phyloP scores from a whole-genome alignment of 768 basidiomycete genomes.

The Cantharellus anzutake region DNA sequence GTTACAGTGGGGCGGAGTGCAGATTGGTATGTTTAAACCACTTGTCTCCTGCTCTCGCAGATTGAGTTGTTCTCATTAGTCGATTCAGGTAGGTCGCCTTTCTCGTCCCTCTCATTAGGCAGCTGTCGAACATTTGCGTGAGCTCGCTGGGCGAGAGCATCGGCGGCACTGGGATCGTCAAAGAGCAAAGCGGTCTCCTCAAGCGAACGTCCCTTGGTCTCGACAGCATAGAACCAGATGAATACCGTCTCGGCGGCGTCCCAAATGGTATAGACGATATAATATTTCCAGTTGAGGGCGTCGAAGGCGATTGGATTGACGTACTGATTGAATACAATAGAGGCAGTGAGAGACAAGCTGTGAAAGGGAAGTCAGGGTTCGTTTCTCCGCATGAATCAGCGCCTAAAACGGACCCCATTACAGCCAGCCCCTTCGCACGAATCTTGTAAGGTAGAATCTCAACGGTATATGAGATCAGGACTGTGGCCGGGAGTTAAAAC shows the following conservation, averaged over 20 bases:
- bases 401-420: slow-evolving; percentile 43
- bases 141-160: neutral
- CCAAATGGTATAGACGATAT: slow-evolving; percentile 3
- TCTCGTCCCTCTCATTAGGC: neutral
- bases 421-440: too few species aligned
- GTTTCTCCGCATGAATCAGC: neutral
- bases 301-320: slow-evolving; percentile 12
- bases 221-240: slow-evolving; percentile 6
- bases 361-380: neutral
- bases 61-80: neutral
- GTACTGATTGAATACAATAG: slow-evolving; percentile 9
- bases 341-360: neutral
- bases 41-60: too few species aligned
- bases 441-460: too few species aligned
- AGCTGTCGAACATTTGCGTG: neutral
- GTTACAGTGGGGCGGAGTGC: too few species aligned
- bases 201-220: slow-evolving; percentile 12
- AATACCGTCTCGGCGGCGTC: neutral
- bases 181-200: slow-evolving; percentile 13
- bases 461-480: slow-evolving; percentile 71
- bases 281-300: too few species aligned
- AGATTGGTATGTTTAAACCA: too few species aligned
- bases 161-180: slow-evolving; percentile 5
- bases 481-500: slow-evolving; percentile 71
- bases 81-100: neutral